Percentiles rank a stretch among this genome's conserved stretches.
phyloP scores from a whole-genome alignment of 495 filamentous ascomycete species.

The Aspergillus conjunctus region DNA sequence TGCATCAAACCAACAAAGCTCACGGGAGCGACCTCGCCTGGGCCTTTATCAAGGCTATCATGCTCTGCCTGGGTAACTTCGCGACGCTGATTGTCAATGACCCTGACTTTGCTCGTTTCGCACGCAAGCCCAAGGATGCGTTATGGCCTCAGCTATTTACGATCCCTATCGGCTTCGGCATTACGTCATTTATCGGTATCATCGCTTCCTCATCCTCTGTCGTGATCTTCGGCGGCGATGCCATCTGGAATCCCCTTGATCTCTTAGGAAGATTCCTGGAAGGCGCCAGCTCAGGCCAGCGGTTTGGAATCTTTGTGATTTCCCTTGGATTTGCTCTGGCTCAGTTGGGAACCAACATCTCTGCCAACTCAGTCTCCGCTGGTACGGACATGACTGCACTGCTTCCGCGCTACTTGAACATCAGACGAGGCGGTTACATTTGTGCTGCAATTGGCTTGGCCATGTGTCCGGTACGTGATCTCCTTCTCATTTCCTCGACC shows the following conservation, averaged over 20 bases:
- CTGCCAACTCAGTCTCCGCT: conserved; percentile 86
- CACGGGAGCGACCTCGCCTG: conserved; percentile 74
- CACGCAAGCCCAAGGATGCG: conserved; percentile 75
- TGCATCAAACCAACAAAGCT: conserved; percentile 65
- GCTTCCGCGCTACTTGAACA: conserved; percentile 83
- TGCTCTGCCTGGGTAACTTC: conserved; percentile 91
- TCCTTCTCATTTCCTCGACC: background rate
- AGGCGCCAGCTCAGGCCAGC: conserved; percentile 71
- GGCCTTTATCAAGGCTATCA: conserved; percentile 80
- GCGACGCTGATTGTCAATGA: conserved; percentile 79
- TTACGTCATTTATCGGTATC: conserved; percentile 93
- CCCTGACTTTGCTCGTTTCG: conserved; percentile 89
- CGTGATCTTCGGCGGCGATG: conserved; percentile 69
- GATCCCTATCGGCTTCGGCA: conserved; percentile 81
- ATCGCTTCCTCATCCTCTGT: conserved; percentile 85
- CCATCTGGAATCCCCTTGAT: conserved; percentile 86
- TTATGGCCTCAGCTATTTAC: conserved; percentile 89
- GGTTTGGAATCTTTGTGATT: conserved; percentile 90
- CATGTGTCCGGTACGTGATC: conserved; percentile 69
- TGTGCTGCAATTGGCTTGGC: conserved; percentile 81
- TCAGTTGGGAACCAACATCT: conserved; percentile 91
- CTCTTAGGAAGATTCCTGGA: conserved; percentile 73
- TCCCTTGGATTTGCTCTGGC: conserved; percentile 79
- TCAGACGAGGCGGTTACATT: conserved; percentile 87
- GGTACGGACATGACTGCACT: conserved; percentile 92